Conservation (phyloP, 2,329 filamentous ascomycete species). For the Sporothrix sp. region DNA sequence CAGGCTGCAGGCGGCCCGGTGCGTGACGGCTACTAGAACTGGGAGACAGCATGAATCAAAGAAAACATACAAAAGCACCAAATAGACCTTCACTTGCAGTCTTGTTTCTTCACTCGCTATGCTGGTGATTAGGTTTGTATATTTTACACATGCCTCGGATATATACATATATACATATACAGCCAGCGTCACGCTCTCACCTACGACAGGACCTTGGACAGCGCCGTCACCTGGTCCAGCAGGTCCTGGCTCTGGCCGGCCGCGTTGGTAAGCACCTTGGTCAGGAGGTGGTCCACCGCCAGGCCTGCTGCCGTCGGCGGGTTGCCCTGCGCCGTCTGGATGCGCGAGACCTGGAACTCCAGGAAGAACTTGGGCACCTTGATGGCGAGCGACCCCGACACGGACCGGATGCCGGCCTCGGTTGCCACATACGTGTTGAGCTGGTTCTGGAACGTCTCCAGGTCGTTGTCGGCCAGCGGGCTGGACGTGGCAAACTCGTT, state of each 20-base stretch:
- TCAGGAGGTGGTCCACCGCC: conserved; percentile 46
- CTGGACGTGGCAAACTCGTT: conserved; percentile 41
- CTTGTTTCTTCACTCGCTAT: neutral
- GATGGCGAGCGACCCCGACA: conserved; percentile 43
- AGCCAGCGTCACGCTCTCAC: neutral
- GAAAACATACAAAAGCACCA: neutral
- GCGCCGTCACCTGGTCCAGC: conserved; percentile 41
- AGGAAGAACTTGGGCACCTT: conserved; percentile 57
- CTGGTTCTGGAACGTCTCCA: conserved; percentile 41
- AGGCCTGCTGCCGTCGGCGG: conserved; percentile 39
- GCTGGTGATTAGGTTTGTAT: neutral
- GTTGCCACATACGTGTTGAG: conserved; percentile 50
- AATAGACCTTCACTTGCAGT: too few relatives aligned
- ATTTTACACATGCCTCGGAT: neutral
- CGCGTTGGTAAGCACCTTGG: conserved; percentile 48
- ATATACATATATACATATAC: neutral
- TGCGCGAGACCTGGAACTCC: conserved; percentile 47
- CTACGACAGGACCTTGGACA: conserved; percentile 23
- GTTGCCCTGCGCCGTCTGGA: conserved; percentile 49
- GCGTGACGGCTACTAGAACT: conserved; percentile 12
- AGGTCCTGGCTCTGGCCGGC: conserved; percentile 38
- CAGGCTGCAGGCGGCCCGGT: neutral
- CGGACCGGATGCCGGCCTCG: conserved; percentile 47
- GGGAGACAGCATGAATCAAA: neutral
- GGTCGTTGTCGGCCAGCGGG: conserved; percentile 39